Evolutionary conservation across 352 stramenopile genomes (phyloP).

Genomic region (Globisporangium middletonii): DNA sequence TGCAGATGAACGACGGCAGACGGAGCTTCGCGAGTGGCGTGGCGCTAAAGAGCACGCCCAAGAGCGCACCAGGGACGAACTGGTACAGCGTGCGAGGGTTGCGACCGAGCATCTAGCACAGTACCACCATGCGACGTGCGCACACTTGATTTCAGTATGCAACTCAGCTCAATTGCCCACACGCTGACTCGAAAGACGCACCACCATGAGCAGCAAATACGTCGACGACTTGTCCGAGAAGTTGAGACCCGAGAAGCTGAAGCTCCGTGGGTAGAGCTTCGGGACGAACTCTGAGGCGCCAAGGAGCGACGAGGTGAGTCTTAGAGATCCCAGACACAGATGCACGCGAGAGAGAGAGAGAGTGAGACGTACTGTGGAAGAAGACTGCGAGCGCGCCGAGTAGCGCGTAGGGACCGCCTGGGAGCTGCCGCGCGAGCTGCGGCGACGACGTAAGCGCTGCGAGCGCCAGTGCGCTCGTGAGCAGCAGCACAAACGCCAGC

Average conservation of each 20-base stretch:
- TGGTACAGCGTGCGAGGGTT: constrained; percentile 48
- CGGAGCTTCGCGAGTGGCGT: constrained; percentile 67
- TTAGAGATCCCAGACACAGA: not conserved
- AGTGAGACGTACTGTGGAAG: constrained; percentile 53
- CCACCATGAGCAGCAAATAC: constrained; percentile 68
- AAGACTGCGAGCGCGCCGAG: constrained; percentile 71
- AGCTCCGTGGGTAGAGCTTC: constrained; percentile 55
- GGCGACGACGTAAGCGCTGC: constrained; percentile 37
- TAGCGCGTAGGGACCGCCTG: constrained; percentile 61
- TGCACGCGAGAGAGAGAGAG: no score
- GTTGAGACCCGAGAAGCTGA: constrained; percentile 56
- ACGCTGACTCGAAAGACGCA: constrained; percentile 17
- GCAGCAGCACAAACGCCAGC: constrained; percentile 52
- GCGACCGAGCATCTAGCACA: constrained; percentile 51
- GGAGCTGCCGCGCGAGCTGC: constrained; percentile 30
- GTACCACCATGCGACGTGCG: not conserved
- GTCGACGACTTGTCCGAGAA: constrained; percentile 83
- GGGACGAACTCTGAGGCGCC: constrained; percentile 76
- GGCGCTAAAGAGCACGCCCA: constrained; percentile 61
- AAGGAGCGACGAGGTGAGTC: not conserved
- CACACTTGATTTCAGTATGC: not conserved
- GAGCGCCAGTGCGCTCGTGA: constrained; percentile 42
- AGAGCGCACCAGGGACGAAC: constrained; percentile 51
- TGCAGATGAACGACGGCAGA: constrained; percentile 67
- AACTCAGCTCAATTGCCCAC: not conserved